Evolutionary conservation across 2,329 filamentous ascomycete species (phyloP).

Genomic region (Trichoderma semiorbis): DNA sequence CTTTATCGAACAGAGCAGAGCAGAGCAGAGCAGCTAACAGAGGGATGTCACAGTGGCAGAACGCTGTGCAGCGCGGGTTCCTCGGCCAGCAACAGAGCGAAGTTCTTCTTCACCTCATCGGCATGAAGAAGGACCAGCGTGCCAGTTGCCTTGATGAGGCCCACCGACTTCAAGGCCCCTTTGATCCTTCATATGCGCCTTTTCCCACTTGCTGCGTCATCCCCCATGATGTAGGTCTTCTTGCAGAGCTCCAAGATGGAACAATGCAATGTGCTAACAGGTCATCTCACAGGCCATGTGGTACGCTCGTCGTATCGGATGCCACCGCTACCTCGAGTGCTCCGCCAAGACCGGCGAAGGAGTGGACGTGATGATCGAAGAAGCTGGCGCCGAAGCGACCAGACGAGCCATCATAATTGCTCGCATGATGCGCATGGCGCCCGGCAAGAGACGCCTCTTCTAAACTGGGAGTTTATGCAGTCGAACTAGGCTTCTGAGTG

Average conservation of each 20-base stretch:
- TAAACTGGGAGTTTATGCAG: neutral
- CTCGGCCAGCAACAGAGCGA: constrained; percentile 21
- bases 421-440: constrained; percentile 10
- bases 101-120: constrained; percentile 32
- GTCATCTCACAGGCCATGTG: constrained; percentile 28
- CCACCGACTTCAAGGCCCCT: constrained; percentile 8
- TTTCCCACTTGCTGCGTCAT: constrained; percentile 31
- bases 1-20: neutral
- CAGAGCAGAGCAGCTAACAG: neutral
- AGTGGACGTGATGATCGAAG: constrained; percentile 31
- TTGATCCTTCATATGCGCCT: neutral
- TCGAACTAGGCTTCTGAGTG: neutral
- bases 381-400: constrained; percentile 26
- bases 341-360: constrained; percentile 37
- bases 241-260: neutral
- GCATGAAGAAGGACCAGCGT: constrained; percentile 34
- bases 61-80: constrained; percentile 30
- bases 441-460: constrained; percentile 24
- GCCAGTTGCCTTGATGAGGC: constrained; percentile 18
- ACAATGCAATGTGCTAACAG: neutral
- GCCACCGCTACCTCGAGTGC: constrained; percentile 33
- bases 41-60: constrained; percentile 28
- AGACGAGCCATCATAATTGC: constrained; percentile 21
- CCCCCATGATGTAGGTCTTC: constrained; percentile 28
- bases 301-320: constrained; percentile 32